Evolutionary conservation across 148 eudicot species (phyloP), one percentile per base, ranked within the genome.

Genomic region (Pharnaceum exiguum): DNA sequence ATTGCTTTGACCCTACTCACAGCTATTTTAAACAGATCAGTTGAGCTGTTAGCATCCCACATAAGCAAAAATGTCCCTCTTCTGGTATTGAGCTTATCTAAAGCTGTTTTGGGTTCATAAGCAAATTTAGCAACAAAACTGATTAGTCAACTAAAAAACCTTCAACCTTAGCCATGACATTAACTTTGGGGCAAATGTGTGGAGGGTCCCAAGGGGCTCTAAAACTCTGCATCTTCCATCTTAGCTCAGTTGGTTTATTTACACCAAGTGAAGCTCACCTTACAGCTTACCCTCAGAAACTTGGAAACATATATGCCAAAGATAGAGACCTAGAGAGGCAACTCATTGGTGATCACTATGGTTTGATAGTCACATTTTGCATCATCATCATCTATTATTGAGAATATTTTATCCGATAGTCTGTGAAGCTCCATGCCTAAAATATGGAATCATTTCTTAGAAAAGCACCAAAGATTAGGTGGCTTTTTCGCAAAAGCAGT

Each of bases 401-500:
- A 7, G 8, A 52, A 7, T 32, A 19, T 21, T 3, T 10, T 49
- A 8, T 43, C 24, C 32, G 45, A 42, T 21, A 31, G 21, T 26
- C 25, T 45, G 37, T 26, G 47, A 19, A 45, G 39, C 53, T 60
- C 54, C 48, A 36, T 3, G 44, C 19, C 8, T 22, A n/a, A 24
- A n/a, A 31, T 10, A 7, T 31, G 51, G 19, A 32, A 53, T 32
- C 13, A 18, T 33, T 55, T 38, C 57, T 68, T 46, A 46, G 33
- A 39, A 54, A 60, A 12, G 40, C 46, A 68, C 31, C 19, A 35
- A 30, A 26, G 60, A 28, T 60, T 59, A 45, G 66, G 66, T 60
- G 44, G 51, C 48, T 13, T 68, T 60, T 68, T 16, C 2, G 23
- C 16, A 12, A 60, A 66, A 68, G 59, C 45, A 26, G 17, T 48